phyloP scores from a whole-genome alignment of 805 yeast genomes.

The Brettanomyces bruxellensis region DNA sequence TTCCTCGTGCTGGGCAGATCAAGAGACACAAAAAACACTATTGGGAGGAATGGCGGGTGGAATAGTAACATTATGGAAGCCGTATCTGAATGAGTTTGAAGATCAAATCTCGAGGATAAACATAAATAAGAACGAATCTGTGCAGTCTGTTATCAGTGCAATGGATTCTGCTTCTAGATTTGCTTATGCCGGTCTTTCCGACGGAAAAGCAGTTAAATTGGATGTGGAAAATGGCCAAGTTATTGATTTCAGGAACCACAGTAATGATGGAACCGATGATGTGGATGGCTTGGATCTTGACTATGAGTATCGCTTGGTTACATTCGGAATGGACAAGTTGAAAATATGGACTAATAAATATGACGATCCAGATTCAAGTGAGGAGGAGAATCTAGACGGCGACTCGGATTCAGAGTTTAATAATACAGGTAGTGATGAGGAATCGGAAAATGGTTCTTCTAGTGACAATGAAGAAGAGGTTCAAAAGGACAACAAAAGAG shows the following conservation, averaged over 20 bases:
- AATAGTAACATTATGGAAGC: slow-evolving; percentile 77
- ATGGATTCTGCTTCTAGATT: slow-evolving; percentile 45
- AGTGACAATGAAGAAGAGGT: background rate
- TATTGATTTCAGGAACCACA: slow-evolving; percentile 59
- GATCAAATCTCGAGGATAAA: slow-evolving; percentile 79
- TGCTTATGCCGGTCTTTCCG: slow-evolving; percentile 74
- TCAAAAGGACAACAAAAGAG: slow-evolving; percentile 1
- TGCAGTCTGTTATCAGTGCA: slow-evolving; percentile 59
- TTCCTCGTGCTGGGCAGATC: slow-evolving; percentile 60
- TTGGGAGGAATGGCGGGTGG: slow-evolving; percentile 92
- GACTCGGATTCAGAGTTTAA: slow-evolving; percentile 10
- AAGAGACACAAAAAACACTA: slow-evolving; percentile 36
- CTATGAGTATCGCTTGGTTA: slow-evolving; percentile 64
- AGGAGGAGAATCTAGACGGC: slow-evolving; percentile 20
- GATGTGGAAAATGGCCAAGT: slow-evolving; percentile 57
- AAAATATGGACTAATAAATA: slow-evolving; percentile 57
- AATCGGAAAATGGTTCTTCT: background rate
- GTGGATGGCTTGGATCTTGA: slow-evolving; percentile 73
- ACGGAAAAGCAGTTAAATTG: slow-evolving; percentile 62
- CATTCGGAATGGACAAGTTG: slow-evolving; percentile 76
- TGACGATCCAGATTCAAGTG: slow-evolving; percentile 12
- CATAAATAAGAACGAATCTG: slow-evolving; percentile 50
- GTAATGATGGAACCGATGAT: slow-evolving; percentile 56
- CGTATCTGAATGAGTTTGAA: slow-evolving; percentile 51
- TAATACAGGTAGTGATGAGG: slow-evolving; percentile 4